Evolutionary conservation across 306 rosid genomes (phyloP), one percentile per base, ranked within the genome.

Genomic region (Cotoneaster glaucophyllus): DNA sequence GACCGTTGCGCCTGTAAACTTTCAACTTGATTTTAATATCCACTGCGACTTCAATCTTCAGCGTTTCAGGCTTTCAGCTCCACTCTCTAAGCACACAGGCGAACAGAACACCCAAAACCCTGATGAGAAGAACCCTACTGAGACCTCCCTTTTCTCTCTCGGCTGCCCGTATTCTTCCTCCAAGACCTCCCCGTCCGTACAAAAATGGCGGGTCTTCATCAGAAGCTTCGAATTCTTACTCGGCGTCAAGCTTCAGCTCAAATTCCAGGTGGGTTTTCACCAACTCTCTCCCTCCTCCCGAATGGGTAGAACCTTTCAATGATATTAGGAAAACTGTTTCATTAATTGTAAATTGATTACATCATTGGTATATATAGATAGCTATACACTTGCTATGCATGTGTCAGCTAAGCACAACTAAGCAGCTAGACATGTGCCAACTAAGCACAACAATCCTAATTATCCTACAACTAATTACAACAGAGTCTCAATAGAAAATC

Each of bases 221-320:
- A 24, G 52, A 80, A 61, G 70, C 78, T 18, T 65, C 88, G 73
- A 59, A 14, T 69, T 48, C 48, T 59, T 32, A 50, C 58, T 63
- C 78, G 53, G 3, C 45, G 25, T 59, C 70, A 26, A 59, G 53
- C 64, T 62, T 74, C 71, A 31, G 39, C 64, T 41, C 81, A 44
- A 76, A 82, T 70, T 28, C 70, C 80, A 80, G 86, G 81, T 78
- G 80, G 77, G 26, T 78, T 44, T 79, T 78, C 79, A 84, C 87
- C 43, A 67, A 74, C 77, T 61, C 86, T 32, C 84, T 83, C 63
- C 97, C 94, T 75, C 97, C 93, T 34, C 93, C 86, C 5, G 96
- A 95, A 81, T 85, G 97, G 83, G 74, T 92, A 37, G 89, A 95
- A 68, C 97, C 97, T 31, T 88, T 84, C 80, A 80, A 67, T 37